Evolutionary conservation across 129 eudicot species (phyloP).

Genomic region (Tagetes erecta): DNA sequence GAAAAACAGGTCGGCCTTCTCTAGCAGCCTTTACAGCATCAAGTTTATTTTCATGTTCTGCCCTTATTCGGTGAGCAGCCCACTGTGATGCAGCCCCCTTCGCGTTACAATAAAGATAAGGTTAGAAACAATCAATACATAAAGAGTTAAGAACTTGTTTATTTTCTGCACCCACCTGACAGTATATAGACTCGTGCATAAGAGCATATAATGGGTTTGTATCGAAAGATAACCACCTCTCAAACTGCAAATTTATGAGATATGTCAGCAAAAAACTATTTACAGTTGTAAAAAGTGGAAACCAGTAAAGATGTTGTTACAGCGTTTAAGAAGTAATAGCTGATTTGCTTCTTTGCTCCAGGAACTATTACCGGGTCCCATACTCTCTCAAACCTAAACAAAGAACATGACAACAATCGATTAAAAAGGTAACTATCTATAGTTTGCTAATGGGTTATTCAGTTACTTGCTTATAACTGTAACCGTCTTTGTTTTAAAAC

Average conservation of each 20-base stretch:
- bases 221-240: constrained; percentile 66
- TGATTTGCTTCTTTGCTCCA: constrained; percentile 71
- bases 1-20: constrained; percentile 74
- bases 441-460: too few relatives aligned
- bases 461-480: not conserved
- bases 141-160: not conserved
- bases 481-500: not conserved
- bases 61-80: constrained; percentile 81
- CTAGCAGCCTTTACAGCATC: constrained; percentile 79
- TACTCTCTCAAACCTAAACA: constrained; percentile 79
- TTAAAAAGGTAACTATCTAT: not conserved
- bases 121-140: not conserved
- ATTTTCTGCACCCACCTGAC: constrained; percentile 54
- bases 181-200: constrained; percentile 87
- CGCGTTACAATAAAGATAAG: constrained; percentile 20
- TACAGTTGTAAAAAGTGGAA: not conserved
- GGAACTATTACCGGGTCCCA: constrained; percentile 94
- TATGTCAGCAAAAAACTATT: not conserved
- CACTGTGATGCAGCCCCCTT: constrained; percentile 93
- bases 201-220: constrained; percentile 85
- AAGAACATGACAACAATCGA: constrained; percentile 9
- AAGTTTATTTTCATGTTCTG: constrained; percentile 49
- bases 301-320: constrained; percentile 44
- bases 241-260: constrained; percentile 59
- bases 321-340: constrained; percentile 77